These are phyloP conservation scores for Nyctanthes arbortristis DNA, from an alignment of 257 asterid genomes.

Conservation along the genomic window DNA sequence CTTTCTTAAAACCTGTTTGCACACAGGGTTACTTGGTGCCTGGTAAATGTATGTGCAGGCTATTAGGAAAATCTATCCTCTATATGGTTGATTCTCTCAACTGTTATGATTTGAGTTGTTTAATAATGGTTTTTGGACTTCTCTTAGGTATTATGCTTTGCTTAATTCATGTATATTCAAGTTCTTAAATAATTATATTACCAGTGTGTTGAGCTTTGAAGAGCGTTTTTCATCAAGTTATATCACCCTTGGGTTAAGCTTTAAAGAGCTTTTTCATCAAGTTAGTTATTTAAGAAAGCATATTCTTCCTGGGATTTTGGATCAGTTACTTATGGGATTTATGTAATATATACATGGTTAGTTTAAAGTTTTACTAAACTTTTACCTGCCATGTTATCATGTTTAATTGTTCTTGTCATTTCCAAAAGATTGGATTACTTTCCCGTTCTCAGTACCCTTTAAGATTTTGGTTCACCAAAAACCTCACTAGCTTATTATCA, in stretches of 20 bases:
- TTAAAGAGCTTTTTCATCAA: constrained; percentile 3
- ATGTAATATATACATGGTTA: no score
- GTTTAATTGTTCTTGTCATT: no score
- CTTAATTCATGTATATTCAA: background rate
- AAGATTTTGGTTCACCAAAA: no score
- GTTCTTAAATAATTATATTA: background rate
- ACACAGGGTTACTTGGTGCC: background rate
- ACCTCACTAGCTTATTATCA: constrained; percentile 68
- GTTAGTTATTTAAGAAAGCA: constrained; percentile 8
- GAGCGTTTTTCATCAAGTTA: constrained; percentile 2
- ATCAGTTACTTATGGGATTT: no score
- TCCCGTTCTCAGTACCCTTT: no score
- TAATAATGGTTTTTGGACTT: no score
- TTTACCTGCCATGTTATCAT: no score
- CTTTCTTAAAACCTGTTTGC: background rate
- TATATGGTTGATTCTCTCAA: background rate
- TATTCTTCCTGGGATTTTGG: constrained; percentile 20
- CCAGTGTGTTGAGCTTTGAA: background rate
- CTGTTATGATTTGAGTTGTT: background rate
- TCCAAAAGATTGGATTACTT: no score
- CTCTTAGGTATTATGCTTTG: background rate
- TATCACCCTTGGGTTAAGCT: no score
- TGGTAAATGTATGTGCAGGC: background rate
- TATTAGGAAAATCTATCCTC: background rate
- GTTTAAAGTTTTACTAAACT: no score